These are phyloP conservation scores for Eutrema salsugineum DNA, from an alignment of 441 rosid species.

Conservation along the genomic window DNA sequence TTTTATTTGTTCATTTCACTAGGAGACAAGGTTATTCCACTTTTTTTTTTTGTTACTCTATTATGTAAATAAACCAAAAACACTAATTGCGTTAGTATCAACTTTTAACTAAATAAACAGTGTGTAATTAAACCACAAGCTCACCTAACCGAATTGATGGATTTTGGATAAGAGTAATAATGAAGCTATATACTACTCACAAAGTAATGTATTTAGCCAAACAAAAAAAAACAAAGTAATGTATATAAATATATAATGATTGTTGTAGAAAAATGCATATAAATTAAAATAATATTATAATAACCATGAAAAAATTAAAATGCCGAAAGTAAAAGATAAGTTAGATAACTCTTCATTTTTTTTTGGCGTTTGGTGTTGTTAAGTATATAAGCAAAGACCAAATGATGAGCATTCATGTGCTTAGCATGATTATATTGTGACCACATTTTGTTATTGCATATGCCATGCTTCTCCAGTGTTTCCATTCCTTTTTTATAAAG, in stretches of 20 bases:
- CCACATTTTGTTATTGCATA: conserved; percentile 21
- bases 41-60: not conserved
- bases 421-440: conserved; percentile 23
- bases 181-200: not conserved
- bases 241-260: not conserved
- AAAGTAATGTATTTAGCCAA: not conserved
- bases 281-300: not conserved
- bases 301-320: not conserved
- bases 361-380: conserved; percentile 23
- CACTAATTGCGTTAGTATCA: not conserved
- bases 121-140: not conserved
- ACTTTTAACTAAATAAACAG: too few species aligned
- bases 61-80: not conserved
- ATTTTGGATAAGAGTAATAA: conserved; percentile 5
- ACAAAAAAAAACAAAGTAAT: not conserved
- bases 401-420: conserved; percentile 33
- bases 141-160: not conserved
- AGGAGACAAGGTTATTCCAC: not conserved
- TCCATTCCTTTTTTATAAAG: not conserved
- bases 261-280: not conserved
- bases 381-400: conserved; percentile 28
- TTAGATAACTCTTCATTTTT: not conserved
- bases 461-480: conserved; percentile 17
- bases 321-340: conserved; percentile 17
- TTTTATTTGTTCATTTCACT: not conserved